Conservation (phyloP, 805 yeast species). For the Debaryomyces castellii region DNA sequence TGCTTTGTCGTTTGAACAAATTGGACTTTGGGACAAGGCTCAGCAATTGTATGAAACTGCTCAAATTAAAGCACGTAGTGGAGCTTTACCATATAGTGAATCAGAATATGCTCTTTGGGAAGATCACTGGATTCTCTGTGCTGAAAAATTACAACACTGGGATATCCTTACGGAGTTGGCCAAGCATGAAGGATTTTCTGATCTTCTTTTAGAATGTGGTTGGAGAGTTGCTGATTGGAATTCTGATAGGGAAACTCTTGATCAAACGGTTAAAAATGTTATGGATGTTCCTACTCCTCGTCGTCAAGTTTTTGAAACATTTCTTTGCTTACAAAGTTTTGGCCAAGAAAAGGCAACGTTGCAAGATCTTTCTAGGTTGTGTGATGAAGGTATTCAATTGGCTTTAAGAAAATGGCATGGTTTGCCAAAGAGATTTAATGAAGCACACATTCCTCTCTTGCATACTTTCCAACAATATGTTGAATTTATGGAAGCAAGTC, state of each 20-base stretch:
- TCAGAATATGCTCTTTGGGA: constrained; percentile 97
- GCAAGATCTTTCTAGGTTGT: constrained; percentile 77
- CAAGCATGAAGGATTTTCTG: constrained; percentile 97
- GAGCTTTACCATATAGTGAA: constrained; percentile 92
- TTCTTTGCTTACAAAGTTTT: constrained; percentile 87
- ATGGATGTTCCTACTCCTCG: constrained; percentile 99
- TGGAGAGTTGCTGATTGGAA: constrained; percentile 99
- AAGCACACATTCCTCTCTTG: constrained; percentile 83
- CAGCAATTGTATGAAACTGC: constrained; percentile 93
- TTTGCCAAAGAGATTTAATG: constrained; percentile 71
- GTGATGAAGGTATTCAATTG: constrained; percentile 95
- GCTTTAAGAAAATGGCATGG: constrained; percentile 93
- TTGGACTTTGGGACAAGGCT: constrained; percentile 94
- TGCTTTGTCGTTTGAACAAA: constrained; percentile 91
- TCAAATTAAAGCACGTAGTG: constrained; percentile 93
- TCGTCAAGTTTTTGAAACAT: constrained; percentile 92
- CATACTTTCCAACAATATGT: constrained; percentile 97
- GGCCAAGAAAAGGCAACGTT: constrained; percentile 87
- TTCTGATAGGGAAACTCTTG: constrained; percentile 89
- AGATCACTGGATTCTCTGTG: constrained; percentile 97
- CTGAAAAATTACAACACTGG: constrained; percentile 98
- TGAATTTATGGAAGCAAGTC: constrained; percentile 96
- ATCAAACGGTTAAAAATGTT: constrained; percentile 89
- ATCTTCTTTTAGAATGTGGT: constrained; percentile 93
- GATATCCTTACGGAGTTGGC: constrained; percentile 94